phyloP scores from a whole-genome alignment of 768 basidiomycete species.

The Chlorophyllum brunneum region DNA sequence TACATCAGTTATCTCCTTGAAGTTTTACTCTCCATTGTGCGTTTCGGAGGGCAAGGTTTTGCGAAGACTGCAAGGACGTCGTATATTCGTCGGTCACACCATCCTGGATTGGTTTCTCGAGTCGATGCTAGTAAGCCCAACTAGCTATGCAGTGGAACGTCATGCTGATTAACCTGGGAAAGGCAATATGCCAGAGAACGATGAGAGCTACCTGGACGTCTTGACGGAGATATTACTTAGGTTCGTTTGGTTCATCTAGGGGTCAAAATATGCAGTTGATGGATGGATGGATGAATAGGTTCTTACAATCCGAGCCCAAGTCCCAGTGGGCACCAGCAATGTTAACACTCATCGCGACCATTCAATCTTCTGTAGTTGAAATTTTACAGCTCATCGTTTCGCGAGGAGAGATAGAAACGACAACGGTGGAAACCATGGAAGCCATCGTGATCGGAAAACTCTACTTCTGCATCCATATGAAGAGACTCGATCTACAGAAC shows the following conservation, averaged over 20 bases:
- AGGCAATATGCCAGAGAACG: conserved; percentile 42
- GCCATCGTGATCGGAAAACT: conserved; percentile 71
- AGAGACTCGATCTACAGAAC: conserved; percentile 82
- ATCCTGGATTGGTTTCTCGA: conserved; percentile 57
- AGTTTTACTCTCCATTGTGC: conserved; percentile 68
- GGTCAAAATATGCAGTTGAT: background rate
- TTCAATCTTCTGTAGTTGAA: conserved; percentile 77
- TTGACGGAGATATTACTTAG: conserved; percentile 69
- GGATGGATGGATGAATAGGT: conserved; percentile 37
- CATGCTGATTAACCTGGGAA: conserved; percentile 1
- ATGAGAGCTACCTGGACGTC: conserved; percentile 73
- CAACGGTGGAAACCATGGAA: conserved; percentile 62
- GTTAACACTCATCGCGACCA: conserved; percentile 53
- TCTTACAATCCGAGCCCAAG: conserved; percentile 76
- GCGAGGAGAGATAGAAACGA: conserved; percentile 71
- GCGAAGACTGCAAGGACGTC: conserved; percentile 68
- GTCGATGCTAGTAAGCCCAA: conserved; percentile 50
- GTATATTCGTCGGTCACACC: conserved; percentile 59
- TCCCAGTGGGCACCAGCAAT: conserved; percentile 42
- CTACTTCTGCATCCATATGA: conserved; percentile 65
- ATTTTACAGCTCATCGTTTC: conserved; percentile 79
- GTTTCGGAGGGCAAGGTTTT: conserved; percentile 90
- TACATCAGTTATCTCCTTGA: conserved; percentile 73
- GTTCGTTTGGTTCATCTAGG: conserved; percentile 35
- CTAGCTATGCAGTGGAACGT: background rate